Conservation (phyloP, 2,329 filamentous ascomycete species). For the Lachnellula hyalina region DNA sequence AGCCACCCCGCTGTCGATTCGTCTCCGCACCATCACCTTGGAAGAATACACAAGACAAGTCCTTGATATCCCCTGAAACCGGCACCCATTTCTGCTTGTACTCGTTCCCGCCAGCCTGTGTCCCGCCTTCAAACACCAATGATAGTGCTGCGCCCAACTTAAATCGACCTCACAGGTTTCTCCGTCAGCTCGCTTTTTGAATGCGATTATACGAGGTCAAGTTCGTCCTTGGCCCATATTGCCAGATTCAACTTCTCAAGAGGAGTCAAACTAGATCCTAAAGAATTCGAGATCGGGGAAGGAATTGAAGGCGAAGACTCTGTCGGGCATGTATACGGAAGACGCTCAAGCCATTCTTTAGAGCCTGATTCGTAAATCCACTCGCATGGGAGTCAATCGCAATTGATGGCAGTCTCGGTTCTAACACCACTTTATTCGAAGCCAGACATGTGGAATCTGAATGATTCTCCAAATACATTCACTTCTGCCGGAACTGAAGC, state of each 20-base stretch:
- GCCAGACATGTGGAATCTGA: conserved; percentile 28
- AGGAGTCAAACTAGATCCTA: background rate
- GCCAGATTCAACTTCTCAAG: background rate
- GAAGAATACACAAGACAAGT: conserved; percentile 19
- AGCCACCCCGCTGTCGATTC: conserved; percentile 24
- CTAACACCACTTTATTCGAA: conserved; percentile 27
- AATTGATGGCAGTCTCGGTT: conserved; percentile 32
- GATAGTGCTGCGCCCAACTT: conserved; percentile 19
- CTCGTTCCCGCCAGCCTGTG: conserved; percentile 16
- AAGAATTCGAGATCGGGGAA: background rate
- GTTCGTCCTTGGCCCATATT: conserved; percentile 1
- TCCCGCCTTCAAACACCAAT: conserved; percentile 20
- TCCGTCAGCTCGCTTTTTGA: conserved; percentile 12
- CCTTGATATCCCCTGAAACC: conserved; percentile 16
- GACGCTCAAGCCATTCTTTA: background rate
- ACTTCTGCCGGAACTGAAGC: conserved; percentile 21
- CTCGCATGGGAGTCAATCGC: conserved; percentile 18
- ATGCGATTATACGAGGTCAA: conserved; percentile 10
- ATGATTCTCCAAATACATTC: conserved; percentile 22
- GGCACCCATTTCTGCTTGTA: conserved; percentile 14
- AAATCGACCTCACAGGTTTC: conserved; percentile 18
- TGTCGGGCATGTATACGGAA: background rate
- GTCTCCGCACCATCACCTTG: conserved; percentile 16
- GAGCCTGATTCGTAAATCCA: background rate
- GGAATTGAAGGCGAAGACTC: background rate